These are phyloP conservation scores for Candida frijolesensis DNA, from an alignment of 1,139 yeast species.

Conservation along the genomic window DNA sequence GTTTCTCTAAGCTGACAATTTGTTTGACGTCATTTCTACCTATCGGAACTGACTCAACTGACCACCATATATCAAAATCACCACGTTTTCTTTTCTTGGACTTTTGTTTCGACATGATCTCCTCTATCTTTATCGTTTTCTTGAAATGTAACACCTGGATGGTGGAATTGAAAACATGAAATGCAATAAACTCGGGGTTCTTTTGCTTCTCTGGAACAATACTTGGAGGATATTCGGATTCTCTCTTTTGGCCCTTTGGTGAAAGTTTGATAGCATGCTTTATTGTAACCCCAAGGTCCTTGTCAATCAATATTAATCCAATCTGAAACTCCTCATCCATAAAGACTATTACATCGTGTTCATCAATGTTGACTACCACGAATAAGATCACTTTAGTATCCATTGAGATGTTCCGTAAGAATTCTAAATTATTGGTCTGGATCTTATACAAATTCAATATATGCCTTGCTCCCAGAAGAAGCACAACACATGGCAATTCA, in stretches of 20 bases:
- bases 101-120: neutral
- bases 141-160: slow-evolving; percentile 25
- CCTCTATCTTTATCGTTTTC: neutral
- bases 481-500: slow-evolving; percentile 16
- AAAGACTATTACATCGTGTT: slow-evolving; percentile 8
- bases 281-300: slow-evolving; percentile 7
- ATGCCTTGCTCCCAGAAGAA: slow-evolving; percentile 22
- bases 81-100: slow-evolving; percentile 11
- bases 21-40: slow-evolving; percentile 35
- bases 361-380: slow-evolving; percentile 6
- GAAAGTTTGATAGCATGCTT: slow-evolving; percentile 20
- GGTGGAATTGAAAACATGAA: slow-evolving; percentile 34
- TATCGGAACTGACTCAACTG: slow-evolving; percentile 20
- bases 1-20: slow-evolving; percentile 18
- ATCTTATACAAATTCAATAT: slow-evolving; percentile 21
- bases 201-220: slow-evolving; percentile 21
- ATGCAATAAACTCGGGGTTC: slow-evolving; percentile 21
- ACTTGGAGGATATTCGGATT: slow-evolving; percentile 21
- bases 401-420: slow-evolving; percentile 1
- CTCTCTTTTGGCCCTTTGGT: slow-evolving; percentile 28
- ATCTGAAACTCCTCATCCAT: slow-evolving; percentile 9
- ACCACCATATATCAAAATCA: slow-evolving; percentile 15
- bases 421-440: neutral
- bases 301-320: slow-evolving; percentile 8
- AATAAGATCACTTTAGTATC: slow-evolving; percentile 8